Evolutionary conservation across 2,329 filamentous ascomycete species (phyloP).

Genomic region (Cercospora sp.): DNA sequence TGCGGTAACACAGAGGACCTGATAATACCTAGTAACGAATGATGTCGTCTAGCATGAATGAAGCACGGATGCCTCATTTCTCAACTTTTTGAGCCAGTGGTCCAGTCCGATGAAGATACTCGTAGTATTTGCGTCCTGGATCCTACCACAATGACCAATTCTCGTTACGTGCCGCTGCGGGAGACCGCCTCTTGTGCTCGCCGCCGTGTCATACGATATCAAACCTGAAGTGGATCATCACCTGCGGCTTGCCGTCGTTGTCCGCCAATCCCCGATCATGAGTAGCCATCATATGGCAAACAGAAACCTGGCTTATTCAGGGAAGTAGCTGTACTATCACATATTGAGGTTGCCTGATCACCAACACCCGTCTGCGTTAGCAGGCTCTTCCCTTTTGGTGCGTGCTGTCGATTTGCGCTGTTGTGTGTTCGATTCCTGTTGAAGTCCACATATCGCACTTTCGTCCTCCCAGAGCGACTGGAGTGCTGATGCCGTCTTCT

Average conservation of each 20-base stretch:
- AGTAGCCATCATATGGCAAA: not conserved
- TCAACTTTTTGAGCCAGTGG: not conserved
- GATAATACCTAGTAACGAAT: not conserved
- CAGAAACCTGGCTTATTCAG: not conserved
- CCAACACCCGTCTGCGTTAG: not conserved
- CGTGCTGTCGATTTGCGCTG: not conserved
- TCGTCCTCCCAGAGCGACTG: not conserved
- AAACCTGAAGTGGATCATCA: not conserved
- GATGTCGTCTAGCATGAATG: not conserved
- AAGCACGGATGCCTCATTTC: not conserved
- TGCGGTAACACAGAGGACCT: not conserved
- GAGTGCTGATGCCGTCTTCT: no score
- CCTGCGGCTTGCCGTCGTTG: not conserved
- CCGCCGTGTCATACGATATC: not conserved
- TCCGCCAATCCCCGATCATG: not conserved
- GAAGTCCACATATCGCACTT: not conserved
- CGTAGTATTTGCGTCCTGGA: no score
- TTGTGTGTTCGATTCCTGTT: not conserved
- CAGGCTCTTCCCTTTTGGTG: not conserved
- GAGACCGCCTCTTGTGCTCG: not conserved
- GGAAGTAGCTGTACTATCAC: not conserved
- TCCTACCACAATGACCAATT: not conserved
- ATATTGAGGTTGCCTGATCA: not conserved
- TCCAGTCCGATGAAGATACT: not conserved
- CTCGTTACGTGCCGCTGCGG: not conserved